A percentile compares a stretch with the other conserved stretches of the same genome.
Evolutionary conservation across 495 filamentous ascomycete genomes (phyloP).

Genomic region (Podospora appendiculata): DNA sequence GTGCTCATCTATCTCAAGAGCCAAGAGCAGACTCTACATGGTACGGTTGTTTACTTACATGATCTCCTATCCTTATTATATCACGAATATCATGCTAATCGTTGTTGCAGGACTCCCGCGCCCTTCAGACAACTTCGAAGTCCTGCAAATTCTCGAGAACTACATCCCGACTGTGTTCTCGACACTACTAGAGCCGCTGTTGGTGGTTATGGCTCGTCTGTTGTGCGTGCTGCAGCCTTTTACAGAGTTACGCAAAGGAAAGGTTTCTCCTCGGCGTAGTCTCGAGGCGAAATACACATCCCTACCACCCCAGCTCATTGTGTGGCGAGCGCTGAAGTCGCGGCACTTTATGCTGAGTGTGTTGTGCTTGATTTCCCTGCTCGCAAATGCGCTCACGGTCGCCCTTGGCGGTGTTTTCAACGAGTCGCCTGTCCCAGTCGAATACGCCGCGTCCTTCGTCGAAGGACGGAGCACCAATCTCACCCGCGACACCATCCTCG

Average conservation of each 20-base stretch:
- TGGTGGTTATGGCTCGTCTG: conserved; percentile 29
- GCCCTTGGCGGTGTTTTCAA: neutral
- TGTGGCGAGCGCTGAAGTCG: neutral
- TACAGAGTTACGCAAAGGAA: neutral
- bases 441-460: neutral
- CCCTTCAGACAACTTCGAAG: conserved; percentile 25
- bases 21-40: neutral
- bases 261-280: neutral
- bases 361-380: neutral
- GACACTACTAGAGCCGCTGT: conserved; percentile 38
- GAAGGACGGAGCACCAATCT: neutral
- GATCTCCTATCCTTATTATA: no score
- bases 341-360: neutral
- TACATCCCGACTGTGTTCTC: conserved; percentile 37
- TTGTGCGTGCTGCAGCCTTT: neutral
- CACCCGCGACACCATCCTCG: neutral
- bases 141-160: conserved; percentile 33
- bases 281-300: neutral
- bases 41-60: neutral
- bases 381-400: neutral
- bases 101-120: conserved; percentile 25
- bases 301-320: neutral
- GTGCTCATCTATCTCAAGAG: neutral
- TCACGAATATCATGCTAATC: no score
- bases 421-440: neutral